A percentile compares a stretch with the other conserved stretches of the same genome.
Evolutionary conservation across 1,284 basidiomycete genomes (phyloP).

Genomic region (Leccinum griseonigrum): DNA sequence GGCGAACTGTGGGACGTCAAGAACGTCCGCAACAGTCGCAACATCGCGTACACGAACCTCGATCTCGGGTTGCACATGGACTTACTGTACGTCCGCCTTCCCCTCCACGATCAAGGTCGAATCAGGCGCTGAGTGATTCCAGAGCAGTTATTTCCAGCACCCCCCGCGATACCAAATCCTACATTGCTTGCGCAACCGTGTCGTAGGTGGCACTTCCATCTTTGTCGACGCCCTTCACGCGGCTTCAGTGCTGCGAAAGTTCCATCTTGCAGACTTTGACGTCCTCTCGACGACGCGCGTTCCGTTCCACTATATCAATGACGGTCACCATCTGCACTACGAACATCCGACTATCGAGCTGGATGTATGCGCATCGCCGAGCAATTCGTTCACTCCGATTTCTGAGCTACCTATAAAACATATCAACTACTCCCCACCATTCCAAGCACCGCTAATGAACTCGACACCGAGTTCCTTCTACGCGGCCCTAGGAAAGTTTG

Average conservation of each 20-base stretch:
- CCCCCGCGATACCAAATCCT: slow-evolving; percentile 92
- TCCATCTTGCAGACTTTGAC: slow-evolving; percentile 55
- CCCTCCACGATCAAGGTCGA: background rate
- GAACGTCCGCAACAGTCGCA: slow-evolving; percentile 71
- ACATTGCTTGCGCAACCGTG: slow-evolving; percentile 83
- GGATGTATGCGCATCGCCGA: slow-evolving; percentile 23
- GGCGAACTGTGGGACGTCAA: slow-evolving; percentile 90
- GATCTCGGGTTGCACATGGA: slow-evolving; percentile 93
- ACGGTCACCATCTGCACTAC: slow-evolving; percentile 80
- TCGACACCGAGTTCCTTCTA: slow-evolving; percentile 60
- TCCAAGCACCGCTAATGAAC: slow-evolving; percentile 76
- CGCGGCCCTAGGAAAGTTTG: slow-evolving; percentile 64
- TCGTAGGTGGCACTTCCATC: slow-evolving; percentile 83
- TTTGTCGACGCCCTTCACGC: slow-evolving; percentile 85
- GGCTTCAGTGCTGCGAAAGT: slow-evolving; percentile 55
- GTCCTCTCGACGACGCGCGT: slow-evolving; percentile 65
- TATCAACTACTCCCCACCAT: slow-evolving; percentile 94
- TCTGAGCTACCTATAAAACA: slow-evolving; percentile 43
- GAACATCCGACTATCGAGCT: slow-evolving; percentile 84
- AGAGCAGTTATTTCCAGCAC: slow-evolving; percentile 76
- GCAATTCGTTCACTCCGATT: slow-evolving; percentile 6
- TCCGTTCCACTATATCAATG: slow-evolving; percentile 90
- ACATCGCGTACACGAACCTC: slow-evolving; percentile 95
- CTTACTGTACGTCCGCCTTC: slow-evolving; percentile 59
- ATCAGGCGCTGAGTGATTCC: slow-evolving; percentile 1